A percentile compares a stretch with the other conserved stretches of the same genome.
Evolutionary conservation across 1,139 yeast species (phyloP).

Genomic region (Debaryomycetaceae sp.): DNA sequence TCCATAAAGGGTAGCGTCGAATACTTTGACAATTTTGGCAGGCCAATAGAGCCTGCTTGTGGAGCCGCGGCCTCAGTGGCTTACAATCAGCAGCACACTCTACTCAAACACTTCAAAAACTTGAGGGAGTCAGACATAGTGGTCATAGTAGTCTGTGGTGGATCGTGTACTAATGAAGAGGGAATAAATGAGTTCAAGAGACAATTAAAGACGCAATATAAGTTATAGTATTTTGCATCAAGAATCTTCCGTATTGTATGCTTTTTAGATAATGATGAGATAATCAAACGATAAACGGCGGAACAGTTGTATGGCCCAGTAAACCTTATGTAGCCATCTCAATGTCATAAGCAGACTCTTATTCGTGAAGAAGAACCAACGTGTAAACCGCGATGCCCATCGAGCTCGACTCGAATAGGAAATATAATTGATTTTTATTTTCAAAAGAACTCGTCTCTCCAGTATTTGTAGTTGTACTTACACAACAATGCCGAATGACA

Average conservation of each 20-base stretch:
- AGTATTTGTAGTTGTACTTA: background rate
- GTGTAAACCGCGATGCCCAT: background rate
- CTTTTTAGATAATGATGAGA: no score
- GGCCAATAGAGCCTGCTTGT: conserved; percentile 40
- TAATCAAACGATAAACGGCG: no score
- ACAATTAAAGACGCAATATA: background rate
- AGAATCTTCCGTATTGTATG: no score
- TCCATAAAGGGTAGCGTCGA: conserved; percentile 29
- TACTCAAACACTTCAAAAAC: conserved; percentile 18
- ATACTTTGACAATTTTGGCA: conserved; percentile 21
- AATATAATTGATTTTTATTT: background rate
- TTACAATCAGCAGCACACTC: conserved; percentile 18
- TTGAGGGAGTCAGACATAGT: conserved; percentile 29
- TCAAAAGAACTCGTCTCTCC: background rate
- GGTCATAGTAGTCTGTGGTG: conserved; percentile 40
- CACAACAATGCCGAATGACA: background rate
- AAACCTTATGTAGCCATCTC: no score
- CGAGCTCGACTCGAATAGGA: background rate
- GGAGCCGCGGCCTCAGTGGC: conserved; percentile 35
- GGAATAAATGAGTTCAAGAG: conserved; percentile 17
- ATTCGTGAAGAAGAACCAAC: background rate
- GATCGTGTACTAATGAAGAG: conserved; percentile 24
- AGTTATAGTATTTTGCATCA: background rate
- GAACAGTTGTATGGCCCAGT: no score
- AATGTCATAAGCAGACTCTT: no score